phyloP scores from a whole-genome alignment of 805 yeast genomes.

The Saccharomycopsis microspora region DNA sequence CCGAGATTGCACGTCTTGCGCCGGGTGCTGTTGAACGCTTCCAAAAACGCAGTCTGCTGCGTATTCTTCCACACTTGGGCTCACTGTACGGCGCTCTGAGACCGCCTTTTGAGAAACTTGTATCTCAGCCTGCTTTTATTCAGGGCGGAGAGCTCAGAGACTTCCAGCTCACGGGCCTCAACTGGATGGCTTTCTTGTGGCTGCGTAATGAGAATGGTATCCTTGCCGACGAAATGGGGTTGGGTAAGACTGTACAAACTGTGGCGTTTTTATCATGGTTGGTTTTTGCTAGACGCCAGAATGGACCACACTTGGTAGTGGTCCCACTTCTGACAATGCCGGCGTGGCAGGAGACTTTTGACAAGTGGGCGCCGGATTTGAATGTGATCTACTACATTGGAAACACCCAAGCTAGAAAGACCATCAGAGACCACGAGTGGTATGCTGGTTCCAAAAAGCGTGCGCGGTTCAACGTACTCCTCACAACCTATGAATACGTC shows the following conservation, averaged over 20 bases:
- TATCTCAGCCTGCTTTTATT: slow-evolving; percentile 78
- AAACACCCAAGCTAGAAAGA: slow-evolving; percentile 73
- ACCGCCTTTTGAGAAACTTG: slow-evolving; percentile 82
- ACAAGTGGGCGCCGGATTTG: slow-evolving; percentile 93
- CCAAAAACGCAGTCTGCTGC: slow-evolving; percentile 72
- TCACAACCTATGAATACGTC: slow-evolving; percentile 95
- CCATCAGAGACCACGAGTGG: slow-evolving; percentile 78
- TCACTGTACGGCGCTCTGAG: slow-evolving; percentile 67
- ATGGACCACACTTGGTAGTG: slow-evolving; percentile 94
- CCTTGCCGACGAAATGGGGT: slow-evolving; percentile 97
- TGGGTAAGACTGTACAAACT: slow-evolving; percentile 96
- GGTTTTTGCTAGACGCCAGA: slow-evolving; percentile 87
- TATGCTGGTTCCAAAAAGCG: slow-evolving; percentile 51
- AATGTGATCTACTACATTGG: slow-evolving; percentile 92
- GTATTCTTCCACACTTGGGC: slow-evolving; percentile 71
- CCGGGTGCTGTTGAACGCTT: slow-evolving; percentile 77
- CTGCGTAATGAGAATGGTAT: slow-evolving; percentile 96
- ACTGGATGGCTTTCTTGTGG: slow-evolving; percentile 99
- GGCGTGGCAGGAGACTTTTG: slow-evolving; percentile 99
- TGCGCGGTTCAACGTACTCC: slow-evolving; percentile 80
- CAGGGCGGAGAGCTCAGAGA: slow-evolving; percentile 90
- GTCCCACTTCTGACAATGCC: slow-evolving; percentile 95
- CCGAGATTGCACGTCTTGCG: slow-evolving; percentile 70
- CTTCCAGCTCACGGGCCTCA: slow-evolving; percentile 94
- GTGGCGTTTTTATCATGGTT: slow-evolving; percentile 92